Evolutionary conservation across 2,329 filamentous ascomycete genomes (phyloP), one percentile per base, ranked within the genome.

Genomic region (Alternaria ventricosa): DNA sequence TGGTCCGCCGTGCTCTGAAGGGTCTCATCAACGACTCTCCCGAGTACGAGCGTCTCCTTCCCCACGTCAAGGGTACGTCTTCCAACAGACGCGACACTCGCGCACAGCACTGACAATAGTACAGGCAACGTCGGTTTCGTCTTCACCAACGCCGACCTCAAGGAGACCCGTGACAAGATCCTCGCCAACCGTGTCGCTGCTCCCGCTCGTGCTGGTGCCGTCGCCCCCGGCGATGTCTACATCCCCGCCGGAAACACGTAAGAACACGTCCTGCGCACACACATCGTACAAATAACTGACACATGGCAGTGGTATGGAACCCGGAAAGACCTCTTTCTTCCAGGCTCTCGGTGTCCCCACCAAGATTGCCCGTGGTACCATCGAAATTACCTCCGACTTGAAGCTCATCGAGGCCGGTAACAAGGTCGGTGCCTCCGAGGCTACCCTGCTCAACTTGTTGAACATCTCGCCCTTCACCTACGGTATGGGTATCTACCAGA

Each of bases 321-420:
- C 96, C 83, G 96, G 96, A 85, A 99, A 99, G 92, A 99, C 96
- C 81, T 98, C 96, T 83, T 99, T 99, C 94, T 99, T 99, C 94
- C 96, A 99, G 91, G 96, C 96, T 80, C 96, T 99, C 86, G 95
- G 95, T 93, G 94, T 99, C 83, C 96, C 96, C 82, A 99, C 96
- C 90, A 99, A 99, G 94, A 99, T 99, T 87, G 96, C 96, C 83
- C 96, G 96, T 97, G 96, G 96, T 96, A 99, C 96, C 87, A 99
- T 99, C 87, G 96, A 99, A 93, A 99, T 99, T 82, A 97, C 94
- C 71, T 88, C 90, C 79, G 96, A 99, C 82, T 88, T 99, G 79
- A 98, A 97, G 92, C 92, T 99, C 84, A 92, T 98, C 81, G 94
- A 97, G 88, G 89, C 93, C 73, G 90, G 90, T 77, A 87, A 61